Evolutionary conservation across 768 basidiomycete genomes (phyloP), one percentile per base, ranked within the genome.

Genomic region (Hericium erinaceus): DNA sequence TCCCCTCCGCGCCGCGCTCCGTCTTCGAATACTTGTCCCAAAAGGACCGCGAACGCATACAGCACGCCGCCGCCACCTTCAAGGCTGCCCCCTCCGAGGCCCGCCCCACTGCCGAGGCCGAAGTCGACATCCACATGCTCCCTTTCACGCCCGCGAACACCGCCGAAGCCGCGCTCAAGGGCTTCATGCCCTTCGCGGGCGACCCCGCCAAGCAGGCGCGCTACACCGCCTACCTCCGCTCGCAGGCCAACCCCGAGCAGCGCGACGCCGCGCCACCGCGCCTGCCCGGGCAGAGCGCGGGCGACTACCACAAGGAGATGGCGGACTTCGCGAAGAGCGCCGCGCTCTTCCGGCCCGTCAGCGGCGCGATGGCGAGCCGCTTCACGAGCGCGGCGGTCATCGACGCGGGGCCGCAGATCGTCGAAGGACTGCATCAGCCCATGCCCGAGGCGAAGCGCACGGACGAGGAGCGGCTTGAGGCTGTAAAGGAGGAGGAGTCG

Each of bases 1-100:
- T 90, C 11, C 78, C 84, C 12, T 72, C 83, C 3, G 80, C 79
- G 13, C 81, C 89, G 2, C 83, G 83, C 11, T 98, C 95, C 0
- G 82, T 99, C 15, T 98, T 95, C 68, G 95, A 98, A 48, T 98
- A 85, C 68, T 83, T 98, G 68, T 95, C 97, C 0, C 82, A 87
- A 61, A 95, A 94, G 65, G 92, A 95, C 65, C 81, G 84, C 57
- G 94, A 97, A 59, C 85, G 95, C 6, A 77, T 99, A 15, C 77
- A 85, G 65, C 78, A 77, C 28, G 79, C 89, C 26, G 68, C 79
- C 53, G 64, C 69, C 20, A 51, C 61, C 10, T 59, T 70, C 48
- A 63, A 60, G 8, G 64, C 68, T 7, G 56, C 64, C 5, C 54
- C 58, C 0, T 63, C 64, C 5, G 66, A 76, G 13, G 57, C 66